Percentiles rank a stretch among this genome's conserved stretches.
Evolutionary conservation across 2,329 filamentous ascomycete species (phyloP).

Genomic region (Thielaviopsis populi): DNA sequence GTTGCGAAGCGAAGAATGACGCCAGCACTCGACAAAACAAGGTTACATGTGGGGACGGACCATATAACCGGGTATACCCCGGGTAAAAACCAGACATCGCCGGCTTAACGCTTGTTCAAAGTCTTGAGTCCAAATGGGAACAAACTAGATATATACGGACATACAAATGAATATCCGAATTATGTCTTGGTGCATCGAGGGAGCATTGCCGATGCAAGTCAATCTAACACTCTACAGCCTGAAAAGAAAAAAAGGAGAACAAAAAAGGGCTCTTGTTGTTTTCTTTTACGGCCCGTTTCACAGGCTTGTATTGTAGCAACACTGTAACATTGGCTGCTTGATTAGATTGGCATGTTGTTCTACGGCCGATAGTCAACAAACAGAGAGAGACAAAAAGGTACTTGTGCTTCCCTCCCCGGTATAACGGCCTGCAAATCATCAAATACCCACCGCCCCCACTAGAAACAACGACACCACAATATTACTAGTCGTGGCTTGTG

Average conservation of each 20-base stretch:
- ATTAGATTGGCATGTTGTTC: background rate
- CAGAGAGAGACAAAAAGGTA: no score
- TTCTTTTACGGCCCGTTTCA: background rate
- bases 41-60: no score
- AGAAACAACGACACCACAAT: background rate
- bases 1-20: no score
- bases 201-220: background rate
- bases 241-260: no score
- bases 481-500: background rate
- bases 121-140: no score
- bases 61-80: no score
- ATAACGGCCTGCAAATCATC: background rate
- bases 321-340: background rate
- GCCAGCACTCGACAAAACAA: no score
- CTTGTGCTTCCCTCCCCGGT: no score
- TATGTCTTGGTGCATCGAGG: background rate
- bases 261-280: background rate
- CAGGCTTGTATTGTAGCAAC: background rate
- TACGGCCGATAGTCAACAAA: background rate
- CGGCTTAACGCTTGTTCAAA: no score
- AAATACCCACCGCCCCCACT: background rate
- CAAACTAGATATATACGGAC: background rate
- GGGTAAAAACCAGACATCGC: no score
- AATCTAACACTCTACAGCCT: background rate
- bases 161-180: conserved; percentile 2